phyloP scores from a whole-genome alignment of 2,329 filamentous ascomycete genomes.

The Massarina eburnea region DNA sequence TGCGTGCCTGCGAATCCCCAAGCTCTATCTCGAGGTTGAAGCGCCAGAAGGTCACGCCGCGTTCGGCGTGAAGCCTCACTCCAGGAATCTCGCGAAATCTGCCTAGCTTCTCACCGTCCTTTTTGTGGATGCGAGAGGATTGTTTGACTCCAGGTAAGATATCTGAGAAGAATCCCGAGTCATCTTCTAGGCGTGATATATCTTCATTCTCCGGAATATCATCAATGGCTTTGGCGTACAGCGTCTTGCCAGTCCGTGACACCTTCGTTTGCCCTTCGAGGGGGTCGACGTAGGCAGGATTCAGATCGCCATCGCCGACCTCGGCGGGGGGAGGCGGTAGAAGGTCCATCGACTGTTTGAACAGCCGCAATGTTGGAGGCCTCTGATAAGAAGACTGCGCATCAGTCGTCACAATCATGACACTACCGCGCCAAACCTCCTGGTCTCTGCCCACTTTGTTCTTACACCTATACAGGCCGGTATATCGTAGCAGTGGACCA shows the following conservation, averaged over 20 bases:
- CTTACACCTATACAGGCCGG: conserved; percentile 70
- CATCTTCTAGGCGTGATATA: conserved; percentile 75
- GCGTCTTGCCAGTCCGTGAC: conserved; percentile 78
- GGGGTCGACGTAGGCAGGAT: conserved; percentile 84
- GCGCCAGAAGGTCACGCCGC: conserved; percentile 92
- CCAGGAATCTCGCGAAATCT: conserved; percentile 84
- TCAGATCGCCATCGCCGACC: conserved; percentile 63
- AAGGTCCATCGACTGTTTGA: conserved; percentile 82
- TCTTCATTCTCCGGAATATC: conserved; percentile 78
- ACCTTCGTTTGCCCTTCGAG: conserved; percentile 85
- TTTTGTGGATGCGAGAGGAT: conserved; percentile 51
- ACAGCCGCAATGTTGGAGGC: conserved; percentile 77
- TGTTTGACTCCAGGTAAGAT: conserved; percentile 55
- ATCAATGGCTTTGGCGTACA: conserved; percentile 89
- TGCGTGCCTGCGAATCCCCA: conserved; percentile 72
- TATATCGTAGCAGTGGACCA: conserved; percentile 87
- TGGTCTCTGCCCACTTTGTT: conserved; percentile 53
- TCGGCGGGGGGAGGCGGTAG: conserved; percentile 75
- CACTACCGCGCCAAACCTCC: conserved; percentile 87
- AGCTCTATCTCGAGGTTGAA: conserved; percentile 96
- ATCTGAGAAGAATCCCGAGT: conserved; percentile 79
- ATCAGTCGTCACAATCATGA: conserved; percentile 95
- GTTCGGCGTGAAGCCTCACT: conserved; percentile 78
- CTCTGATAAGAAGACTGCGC: conserved; percentile 78
- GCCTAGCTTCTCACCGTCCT: conserved; percentile 78